These are phyloP conservation scores for Neurospora africana DNA, from an alignment of 495 filamentous ascomycete genomes.

Conservation along the genomic window DNA sequence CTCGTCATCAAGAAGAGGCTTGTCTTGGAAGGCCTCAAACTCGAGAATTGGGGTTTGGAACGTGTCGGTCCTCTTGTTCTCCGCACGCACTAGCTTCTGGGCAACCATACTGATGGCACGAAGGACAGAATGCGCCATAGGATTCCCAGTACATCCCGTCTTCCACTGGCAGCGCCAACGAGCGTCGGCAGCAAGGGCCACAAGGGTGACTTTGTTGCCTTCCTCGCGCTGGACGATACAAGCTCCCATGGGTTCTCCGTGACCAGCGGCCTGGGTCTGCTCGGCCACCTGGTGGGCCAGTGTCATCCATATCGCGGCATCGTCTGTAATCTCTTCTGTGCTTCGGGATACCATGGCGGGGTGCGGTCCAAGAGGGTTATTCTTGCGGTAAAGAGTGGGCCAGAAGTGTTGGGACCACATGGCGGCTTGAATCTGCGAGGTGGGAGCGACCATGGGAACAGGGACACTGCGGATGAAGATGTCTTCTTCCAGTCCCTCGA, in stretches of 20 bases:
- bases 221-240: constrained; percentile 60
- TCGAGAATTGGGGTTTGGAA: constrained; percentile 22
- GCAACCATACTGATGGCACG: constrained; percentile 83
- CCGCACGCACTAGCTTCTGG: constrained; percentile 47
- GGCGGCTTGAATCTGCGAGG: constrained; percentile 61
- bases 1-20: constrained; percentile 31
- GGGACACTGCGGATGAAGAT: constrained; percentile 39
- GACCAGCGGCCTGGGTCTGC: constrained; percentile 41
- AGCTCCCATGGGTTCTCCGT: constrained; percentile 64
- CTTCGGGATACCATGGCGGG: constrained; percentile 46
- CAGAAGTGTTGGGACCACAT: constrained; percentile 70
- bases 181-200: constrained; percentile 70
- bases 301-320: constrained; percentile 51
- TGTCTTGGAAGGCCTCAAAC: constrained; percentile 38
- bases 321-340: constrained; percentile 46
- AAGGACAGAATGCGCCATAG: constrained; percentile 73
- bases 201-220: constrained; percentile 31
- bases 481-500: constrained; percentile 35
- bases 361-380: constrained; percentile 67
- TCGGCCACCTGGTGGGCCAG: constrained; percentile 55
- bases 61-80: constrained; percentile 20
- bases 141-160: constrained; percentile 46
- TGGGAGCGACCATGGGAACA: constrained; percentile 67
- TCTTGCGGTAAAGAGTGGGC: constrained; percentile 80
- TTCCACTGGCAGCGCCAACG: constrained; percentile 49